Evolutionary conservation across 352 stramenopile genomes (phyloP), one percentile per base, ranked within the genome.

Genomic region (Phytopythium sindhum): DNA sequence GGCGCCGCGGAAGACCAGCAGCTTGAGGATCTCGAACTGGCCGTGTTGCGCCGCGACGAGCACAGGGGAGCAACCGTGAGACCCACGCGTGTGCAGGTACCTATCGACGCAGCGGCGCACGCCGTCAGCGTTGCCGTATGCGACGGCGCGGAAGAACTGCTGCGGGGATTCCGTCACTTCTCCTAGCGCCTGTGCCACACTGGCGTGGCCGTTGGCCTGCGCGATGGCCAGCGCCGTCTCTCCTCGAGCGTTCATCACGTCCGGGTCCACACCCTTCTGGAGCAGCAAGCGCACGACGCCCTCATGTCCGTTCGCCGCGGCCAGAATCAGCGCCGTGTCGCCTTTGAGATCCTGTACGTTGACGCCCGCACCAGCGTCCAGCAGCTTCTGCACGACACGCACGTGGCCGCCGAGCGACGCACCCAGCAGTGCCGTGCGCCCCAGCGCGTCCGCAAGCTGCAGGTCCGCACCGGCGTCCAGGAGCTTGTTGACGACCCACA

Each of bases 391-490:
- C 28, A 53, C 37, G 6, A 50, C n/a, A 6, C 24, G 12, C 2
- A 24, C 39, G 42, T 50, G 56, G 24, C 56, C 55, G 28, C 26
- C 39, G 56, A n/a, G 6, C 12, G 33, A 15, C 4, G 54, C 35
- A 9, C 6, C 2, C 19, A 60, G 35, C 33, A 74, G 67, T 10
- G 63, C 50, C 35, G 63, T 66, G 17, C 56, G 28, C 3, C 56
- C 29, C 10, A 41, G 57, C 0, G 7, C 37, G n/a, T 65, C 42
- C 23, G 35, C 23, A 9, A 63, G 33, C 50, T 67, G 42, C 15
- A 63, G 37, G 33, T 66, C 56, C 1, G 60, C 63, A 11, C 60
- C 60, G 37, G 60, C 33, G 31, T 64, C 63, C 47, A 74, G 45
- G 1, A 74, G 44, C 29, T 61, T 53, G 37, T 52, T 53, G 39